Evolutionary conservation across 495 filamentous ascomycete species (phyloP).

Genomic region (Aspergillus ostianus): DNA sequence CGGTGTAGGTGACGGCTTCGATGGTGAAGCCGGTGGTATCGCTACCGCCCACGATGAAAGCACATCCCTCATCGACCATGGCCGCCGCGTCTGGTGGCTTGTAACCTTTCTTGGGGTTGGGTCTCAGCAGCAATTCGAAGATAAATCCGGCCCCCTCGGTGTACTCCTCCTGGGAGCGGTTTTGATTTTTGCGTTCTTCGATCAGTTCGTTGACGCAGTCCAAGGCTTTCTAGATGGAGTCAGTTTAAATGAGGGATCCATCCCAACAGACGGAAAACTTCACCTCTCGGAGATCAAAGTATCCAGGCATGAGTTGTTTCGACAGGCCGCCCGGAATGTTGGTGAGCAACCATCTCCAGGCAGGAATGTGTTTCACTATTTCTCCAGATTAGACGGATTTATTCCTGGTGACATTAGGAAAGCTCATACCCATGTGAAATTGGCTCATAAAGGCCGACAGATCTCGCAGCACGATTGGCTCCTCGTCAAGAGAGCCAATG

Average conservation of each 20-base stretch:
- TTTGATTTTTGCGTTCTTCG: neutral
- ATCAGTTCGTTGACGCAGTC: neutral
- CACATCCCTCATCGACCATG: constrained; percentile 1
- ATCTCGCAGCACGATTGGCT: neutral
- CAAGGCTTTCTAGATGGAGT: neutral
- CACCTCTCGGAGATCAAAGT: no score
- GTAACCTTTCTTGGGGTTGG: neutral
- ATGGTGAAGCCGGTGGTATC: constrained; percentile 3
- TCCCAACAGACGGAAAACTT: no score
- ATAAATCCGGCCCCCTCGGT: neutral
- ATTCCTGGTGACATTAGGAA: neutral
- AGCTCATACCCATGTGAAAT: neutral
- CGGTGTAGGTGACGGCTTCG: neutral
- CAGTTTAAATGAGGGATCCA: no score
- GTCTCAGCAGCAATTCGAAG: neutral
- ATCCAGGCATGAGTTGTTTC: no score
- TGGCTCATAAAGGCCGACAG: neutral
- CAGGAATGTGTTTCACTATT: no score
- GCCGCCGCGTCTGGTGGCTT: neutral
- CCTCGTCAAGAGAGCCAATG: neutral
- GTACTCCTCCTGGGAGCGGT: neutral
- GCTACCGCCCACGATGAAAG: constrained; percentile 4
- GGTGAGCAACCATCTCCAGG: no score
- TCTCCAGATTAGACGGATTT: no score
- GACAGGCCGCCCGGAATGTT: no score